Evolutionary conservation across 805 yeast species (phyloP), one percentile per base, ranked within the genome.

Genomic region (Saccharomycopsis olivae): DNA sequence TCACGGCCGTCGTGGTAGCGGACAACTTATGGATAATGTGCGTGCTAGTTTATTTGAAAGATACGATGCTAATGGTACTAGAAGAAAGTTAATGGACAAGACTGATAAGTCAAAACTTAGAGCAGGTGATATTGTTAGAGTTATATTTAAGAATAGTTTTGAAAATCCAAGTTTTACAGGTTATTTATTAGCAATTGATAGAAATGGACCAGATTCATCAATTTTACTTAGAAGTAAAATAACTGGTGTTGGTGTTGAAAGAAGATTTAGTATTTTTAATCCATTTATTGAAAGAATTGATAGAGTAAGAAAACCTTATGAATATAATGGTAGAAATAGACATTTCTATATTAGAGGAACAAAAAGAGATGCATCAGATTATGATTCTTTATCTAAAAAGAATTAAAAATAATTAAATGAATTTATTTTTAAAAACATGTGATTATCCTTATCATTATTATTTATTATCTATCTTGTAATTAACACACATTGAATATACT

Each of bases 281-380:
- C 96, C 96, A 5, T 66, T 75, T 40, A 69, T 92, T 41, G 72
- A 76, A 47, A 73, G 79, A 58, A 68, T 89, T 39, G 96, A 88
- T 60, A 59, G 87, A 29, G 59, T 89, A 47, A 71, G 82, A 59
- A 78, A 78, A 59, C 89, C 94, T 29, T 59, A 63, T 47, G 73
- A 71, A 54, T 78, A 85, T 60, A 75, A 81, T 66, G 67, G 70
- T 47, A 76, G 95, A 72, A 75, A 76, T 62, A 89, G 85, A 68
- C 89, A 86, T 52, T 88, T 80, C 69, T 92, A 85, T 62, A 81
- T 92, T 55, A 81, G 96, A 64, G 80, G 72, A 59, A 68, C 79
- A 38, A 77, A 74, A 54, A 62, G 77, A 58, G 94, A 84, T 59
- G 88, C 79, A 36, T 79, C 76, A 47, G 87, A 80, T 55, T 58